Conservation (phyloP, 306 rosid genomes). For the Dalbergia cochinchinensis region DNA sequence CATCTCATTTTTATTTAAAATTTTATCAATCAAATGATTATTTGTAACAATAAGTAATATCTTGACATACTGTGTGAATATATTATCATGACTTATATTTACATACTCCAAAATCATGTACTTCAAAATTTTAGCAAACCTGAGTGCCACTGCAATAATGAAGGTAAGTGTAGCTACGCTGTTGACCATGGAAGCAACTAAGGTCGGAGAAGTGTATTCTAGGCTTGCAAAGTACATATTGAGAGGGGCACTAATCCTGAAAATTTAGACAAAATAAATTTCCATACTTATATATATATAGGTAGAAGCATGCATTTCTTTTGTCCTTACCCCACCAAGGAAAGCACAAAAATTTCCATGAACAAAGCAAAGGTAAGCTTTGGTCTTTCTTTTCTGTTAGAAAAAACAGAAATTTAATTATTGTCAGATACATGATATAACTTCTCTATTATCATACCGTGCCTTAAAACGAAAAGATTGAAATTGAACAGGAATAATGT, state of each 20-base stretch:
- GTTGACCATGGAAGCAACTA: constrained; percentile 73
- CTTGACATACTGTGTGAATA: neutral
- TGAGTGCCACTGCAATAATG: constrained; percentile 70
- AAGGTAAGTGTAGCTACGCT: constrained; percentile 78
- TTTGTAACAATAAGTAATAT: no score
- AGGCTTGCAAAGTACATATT: constrained; percentile 86
- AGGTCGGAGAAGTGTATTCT: constrained; percentile 82
- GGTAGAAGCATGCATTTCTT: neutral
- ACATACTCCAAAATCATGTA: neutral
- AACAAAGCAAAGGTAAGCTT: constrained; percentile 67
- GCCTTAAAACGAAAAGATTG: neutral
- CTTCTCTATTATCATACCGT: neutral
- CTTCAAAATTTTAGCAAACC: constrained; percentile 48
- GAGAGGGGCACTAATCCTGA: constrained; percentile 69
- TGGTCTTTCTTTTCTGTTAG: constrained; percentile 71
- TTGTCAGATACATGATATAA: neutral
- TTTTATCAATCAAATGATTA: no score
- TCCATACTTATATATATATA: neutral
- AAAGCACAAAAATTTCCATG: constrained; percentile 78
- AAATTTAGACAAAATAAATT: constrained; percentile 20
- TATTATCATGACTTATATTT: neutral
- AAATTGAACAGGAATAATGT: neutral
- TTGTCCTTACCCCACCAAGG: constrained; percentile 75
- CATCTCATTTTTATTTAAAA: no score
- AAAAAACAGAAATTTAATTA: neutral